Base-by-base conservation (phyloP, 257 asterid genomes). In the Solanum habrochaites region DNA sequence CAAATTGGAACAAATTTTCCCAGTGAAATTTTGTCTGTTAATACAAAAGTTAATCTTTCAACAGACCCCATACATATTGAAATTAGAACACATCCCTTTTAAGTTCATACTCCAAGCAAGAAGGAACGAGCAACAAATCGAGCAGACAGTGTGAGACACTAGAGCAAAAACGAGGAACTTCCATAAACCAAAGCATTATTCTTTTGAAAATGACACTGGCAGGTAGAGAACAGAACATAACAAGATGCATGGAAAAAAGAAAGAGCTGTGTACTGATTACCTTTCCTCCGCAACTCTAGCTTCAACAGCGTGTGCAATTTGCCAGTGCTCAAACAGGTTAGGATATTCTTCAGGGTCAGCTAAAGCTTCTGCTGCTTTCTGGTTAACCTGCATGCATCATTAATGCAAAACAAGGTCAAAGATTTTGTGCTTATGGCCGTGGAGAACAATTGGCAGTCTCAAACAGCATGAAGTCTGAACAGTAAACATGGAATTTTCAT, bases 271-370 rank as follows among this genome's bases (percentile, higher is more conserved):
- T 45, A 25, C 69, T 71, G 80, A 70, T 21, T 73, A 90, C 87
- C 93, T 93, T 77, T 97, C 85, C 88, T 92, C 98, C 25, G 93
- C 92, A 89, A 74, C 90, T 90, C 91, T 94, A 85, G 94, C 86
- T 92, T 96, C 98, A 87, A 95, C 95, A 80, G 91, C 90, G 87
- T 94, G 97, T 31, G 99, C 98, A 72, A 96, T 90, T 93, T 96
- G 98, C 99, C 99, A 96, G 83, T 95, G 97, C 43, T 96, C 98
- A 86, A 96, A 96, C 90, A 96, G 88, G 90, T 96, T 96, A 60
- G 99, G 93, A 88, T 96, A 96, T 86, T 96, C 98, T 91, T 91
- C 95, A 49, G 99, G 98, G 89, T 96, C 99, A 85, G 98, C 99
- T 87, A 96, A 93, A 87, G 99, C 95, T 88, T 96, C 98, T 31